Evolutionary conservation across 345 rosid genomes (phyloP), one percentile per base, ranked within the genome.

Genomic region (Combretum micranthum): DNA sequence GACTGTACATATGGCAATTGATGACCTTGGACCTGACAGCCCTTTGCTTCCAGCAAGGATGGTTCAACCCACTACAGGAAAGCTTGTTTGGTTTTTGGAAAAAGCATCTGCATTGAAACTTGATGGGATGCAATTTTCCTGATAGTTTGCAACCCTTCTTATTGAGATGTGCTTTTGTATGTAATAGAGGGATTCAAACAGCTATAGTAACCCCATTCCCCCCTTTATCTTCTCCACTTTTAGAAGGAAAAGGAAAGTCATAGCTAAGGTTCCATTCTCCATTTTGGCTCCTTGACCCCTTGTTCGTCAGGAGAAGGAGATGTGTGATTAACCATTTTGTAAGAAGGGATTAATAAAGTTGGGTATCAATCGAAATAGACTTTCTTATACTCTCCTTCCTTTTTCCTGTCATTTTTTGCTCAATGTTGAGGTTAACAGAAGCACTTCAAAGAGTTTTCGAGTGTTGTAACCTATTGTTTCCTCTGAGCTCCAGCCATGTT

Each of bases 61-160:
- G 85, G 79, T 85, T 64, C 81, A 84, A 64, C 96, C 87, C 4
- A 62, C 67, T 15, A 70, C 69, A 15, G 90, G 93, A 63, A 83
- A 77, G 75, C 63, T 84, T 69, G 79, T 77, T 6, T 92, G 98
- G 96, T 88, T 92, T 72, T 55, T 88, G 76, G 98, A 92, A 76
- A 81, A 74, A 72, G 74, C 62, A 11, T 96, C 98, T 17, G 93
- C 84, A 18, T 84, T 87, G 15, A 78, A 80, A 70, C 88, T 91
- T 12, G 66, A 80, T 13, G 44, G 79, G 42, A n/a, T 60, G 47
- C 64, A 69, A 49, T 51, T 59, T 64, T 69, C 83, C 0, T 74
- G 67, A 58, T 74, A 79, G 80, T 59, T 42, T 55, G 65, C 26
- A 57, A 64, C 22, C 53, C 39, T 61, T 59, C 44, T 45, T 25